A percentile compares a stretch with the other conserved stretches of the same genome.
These are phyloP conservation scores for Picea sitchensis DNA, from an alignment of 75 land plant genomes.

Conservation along the genomic window DNA sequence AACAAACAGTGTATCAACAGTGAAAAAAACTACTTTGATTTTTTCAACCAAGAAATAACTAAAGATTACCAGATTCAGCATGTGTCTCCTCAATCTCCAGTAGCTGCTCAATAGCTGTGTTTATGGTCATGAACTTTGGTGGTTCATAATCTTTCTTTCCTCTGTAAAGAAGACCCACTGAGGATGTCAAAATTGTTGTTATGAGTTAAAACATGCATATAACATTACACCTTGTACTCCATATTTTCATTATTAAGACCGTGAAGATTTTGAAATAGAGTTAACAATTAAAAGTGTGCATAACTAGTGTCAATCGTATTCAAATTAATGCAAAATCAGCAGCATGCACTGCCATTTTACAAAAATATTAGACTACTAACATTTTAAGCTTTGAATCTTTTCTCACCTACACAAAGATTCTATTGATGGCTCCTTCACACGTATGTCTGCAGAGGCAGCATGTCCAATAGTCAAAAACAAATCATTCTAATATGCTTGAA, in stretches of 20 bases:
- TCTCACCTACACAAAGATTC: constrained; percentile 93
- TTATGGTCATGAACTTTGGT: constrained; percentile 84
- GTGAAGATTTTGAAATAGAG: neutral
- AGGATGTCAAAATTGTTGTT: neutral
- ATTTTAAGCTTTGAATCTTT: neutral
- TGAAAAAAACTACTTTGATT: no score
- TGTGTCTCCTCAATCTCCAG: constrained; percentile 66
- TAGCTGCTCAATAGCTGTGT: constrained; percentile 90
- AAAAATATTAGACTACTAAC: neutral
- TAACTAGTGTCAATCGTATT: neutral
- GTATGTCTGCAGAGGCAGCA: constrained; percentile 70
- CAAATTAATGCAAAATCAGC: neutral
- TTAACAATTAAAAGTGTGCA: neutral
- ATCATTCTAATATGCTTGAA: neutral
- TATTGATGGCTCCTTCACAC: constrained; percentile 92
- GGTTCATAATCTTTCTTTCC: constrained; percentile 93
- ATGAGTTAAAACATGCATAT: no score
- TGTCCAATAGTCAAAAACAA: neutral
- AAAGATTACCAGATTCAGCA: constrained; percentile 60
- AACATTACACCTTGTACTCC: neutral
- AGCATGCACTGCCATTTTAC: neutral
- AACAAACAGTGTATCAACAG: no score
- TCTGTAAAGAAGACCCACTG: constrained; percentile 32
- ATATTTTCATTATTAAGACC: neutral
- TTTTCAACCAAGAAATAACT: no score